phyloP scores from a whole-genome alignment of 345 rosid species.

The Fremontodendron californicum region DNA sequence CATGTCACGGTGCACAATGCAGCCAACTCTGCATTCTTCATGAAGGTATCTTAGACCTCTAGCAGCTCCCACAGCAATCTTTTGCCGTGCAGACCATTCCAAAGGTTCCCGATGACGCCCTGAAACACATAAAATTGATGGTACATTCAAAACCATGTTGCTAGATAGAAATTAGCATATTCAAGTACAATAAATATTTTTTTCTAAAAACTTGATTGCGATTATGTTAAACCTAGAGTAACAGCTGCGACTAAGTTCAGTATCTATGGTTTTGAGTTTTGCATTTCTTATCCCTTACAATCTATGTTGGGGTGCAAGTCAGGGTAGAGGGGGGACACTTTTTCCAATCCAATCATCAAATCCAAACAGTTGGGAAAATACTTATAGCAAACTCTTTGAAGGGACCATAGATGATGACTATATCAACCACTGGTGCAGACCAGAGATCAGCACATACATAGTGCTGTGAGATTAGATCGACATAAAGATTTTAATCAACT shows the following conservation, averaged over 20 bases:
- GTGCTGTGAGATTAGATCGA: neutral
- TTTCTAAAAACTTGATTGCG: neutral
- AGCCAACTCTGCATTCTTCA: slow-evolving; percentile 99
- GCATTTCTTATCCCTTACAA: neutral
- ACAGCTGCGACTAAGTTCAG: neutral
- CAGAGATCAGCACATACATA: neutral
- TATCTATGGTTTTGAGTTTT: neutral
- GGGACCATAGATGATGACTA: neutral
- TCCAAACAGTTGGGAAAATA: neutral
- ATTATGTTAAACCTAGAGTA: neutral
- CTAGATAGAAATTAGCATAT: neutral
- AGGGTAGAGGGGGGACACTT: neutral
- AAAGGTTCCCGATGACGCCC: slow-evolving; percentile 61
- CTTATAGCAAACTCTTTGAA: neutral
- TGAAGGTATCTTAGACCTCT: slow-evolving; percentile 97
- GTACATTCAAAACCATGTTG: slow-evolving; percentile 7
- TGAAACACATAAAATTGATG: slow-evolving; percentile 26
- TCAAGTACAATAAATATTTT: neutral
- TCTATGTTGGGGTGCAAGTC: neutral
- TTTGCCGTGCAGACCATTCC: slow-evolving; percentile 93
- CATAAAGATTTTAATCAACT: neutral
- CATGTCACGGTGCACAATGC: slow-evolving; percentile 99
- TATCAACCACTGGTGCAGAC: neutral
- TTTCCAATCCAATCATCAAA: neutral
- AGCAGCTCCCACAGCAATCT: slow-evolving; percentile 97